Conservation (phyloP, 768 basidiomycete genomes). For the Hysterangium stoloniferum region DNA sequence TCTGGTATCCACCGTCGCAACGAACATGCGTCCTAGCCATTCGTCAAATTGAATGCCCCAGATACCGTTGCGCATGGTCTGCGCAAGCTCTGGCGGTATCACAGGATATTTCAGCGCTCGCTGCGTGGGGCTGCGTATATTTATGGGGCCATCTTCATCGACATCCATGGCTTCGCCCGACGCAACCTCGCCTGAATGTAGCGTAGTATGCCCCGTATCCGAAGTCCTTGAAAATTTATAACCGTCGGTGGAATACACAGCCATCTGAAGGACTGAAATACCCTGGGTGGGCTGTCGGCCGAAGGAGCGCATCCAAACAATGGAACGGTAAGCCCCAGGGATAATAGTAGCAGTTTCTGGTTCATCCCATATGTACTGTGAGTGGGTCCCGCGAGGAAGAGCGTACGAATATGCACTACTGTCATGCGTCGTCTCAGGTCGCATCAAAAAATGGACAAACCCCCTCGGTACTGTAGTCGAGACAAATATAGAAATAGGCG, state of each 20-base stretch:
- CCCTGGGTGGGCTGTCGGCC: slow-evolving; percentile 3
- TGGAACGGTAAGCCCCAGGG: slow-evolving; percentile 7
- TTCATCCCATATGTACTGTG: slow-evolving; percentile 7
- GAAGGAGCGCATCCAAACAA: slow-evolving; percentile 8
- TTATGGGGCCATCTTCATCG: background rate
- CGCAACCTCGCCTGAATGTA: background rate
- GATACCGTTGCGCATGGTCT: slow-evolving; percentile 2
- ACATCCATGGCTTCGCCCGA: background rate
- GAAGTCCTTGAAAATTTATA: slow-evolving; percentile 4
- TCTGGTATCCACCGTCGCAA: background rate
- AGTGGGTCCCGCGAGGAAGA: background rate
- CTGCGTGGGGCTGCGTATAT: background rate
- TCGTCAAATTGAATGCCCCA: slow-evolving; percentile 9
- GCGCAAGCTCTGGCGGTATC: background rate
- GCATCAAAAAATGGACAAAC: slow-evolving; percentile 4
- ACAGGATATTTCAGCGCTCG: slow-evolving; percentile 10
- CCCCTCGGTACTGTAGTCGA: background rate
- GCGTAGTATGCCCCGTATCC: background rate
- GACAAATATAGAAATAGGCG: slow-evolving; percentile 8
- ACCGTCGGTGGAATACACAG: slow-evolving; percentile 1
- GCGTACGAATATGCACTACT: background rate
- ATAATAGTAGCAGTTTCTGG: background rate
- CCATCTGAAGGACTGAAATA: background rate
- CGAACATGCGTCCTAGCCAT: slow-evolving; percentile 8
- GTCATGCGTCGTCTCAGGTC: background rate